Evolutionary conservation across 371 early-diverging fungal species (phyloP).

Genomic region (Basidiobolus meristosporus): DNA sequence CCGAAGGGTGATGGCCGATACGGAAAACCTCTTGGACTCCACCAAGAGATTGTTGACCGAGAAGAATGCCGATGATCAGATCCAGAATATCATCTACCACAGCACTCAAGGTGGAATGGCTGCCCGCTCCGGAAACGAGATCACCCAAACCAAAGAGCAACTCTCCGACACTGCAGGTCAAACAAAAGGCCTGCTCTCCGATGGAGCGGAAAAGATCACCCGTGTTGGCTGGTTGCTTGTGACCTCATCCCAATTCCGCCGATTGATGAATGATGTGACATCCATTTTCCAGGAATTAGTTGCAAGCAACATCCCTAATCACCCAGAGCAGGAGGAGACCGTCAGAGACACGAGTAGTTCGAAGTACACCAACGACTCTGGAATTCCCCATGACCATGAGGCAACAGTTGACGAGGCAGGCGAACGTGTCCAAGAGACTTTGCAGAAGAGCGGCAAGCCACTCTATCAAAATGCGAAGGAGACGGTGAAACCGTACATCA

Average conservation of each 20-base stretch:
- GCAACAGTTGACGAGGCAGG: background rate
- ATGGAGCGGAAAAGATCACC: background rate
- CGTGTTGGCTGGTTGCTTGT: background rate
- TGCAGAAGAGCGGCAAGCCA: background rate
- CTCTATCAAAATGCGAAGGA: background rate
- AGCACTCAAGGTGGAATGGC: background rate
- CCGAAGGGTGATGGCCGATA: background rate
- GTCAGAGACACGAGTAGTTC: too few relatives aligned
- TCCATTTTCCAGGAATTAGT: background rate
- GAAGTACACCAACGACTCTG: background rate
- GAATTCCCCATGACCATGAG: background rate
- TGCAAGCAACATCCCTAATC: too few relatives aligned
- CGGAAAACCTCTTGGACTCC: background rate
- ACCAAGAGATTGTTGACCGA: background rate
- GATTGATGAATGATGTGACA: background rate
- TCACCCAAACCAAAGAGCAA: background rate
- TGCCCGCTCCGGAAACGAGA: too few relatives aligned
- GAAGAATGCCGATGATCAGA: background rate
- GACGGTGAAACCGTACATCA: background rate
- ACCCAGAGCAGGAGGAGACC: too few relatives aligned
- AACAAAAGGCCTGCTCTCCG: background rate
- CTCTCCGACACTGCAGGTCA: background rate
- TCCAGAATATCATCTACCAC: background rate
- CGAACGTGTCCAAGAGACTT: background rate
- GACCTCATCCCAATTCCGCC: background rate